phyloP scores from a whole-genome alignment of 169 alveolate species.

The Plasmodium berghei region DNA sequence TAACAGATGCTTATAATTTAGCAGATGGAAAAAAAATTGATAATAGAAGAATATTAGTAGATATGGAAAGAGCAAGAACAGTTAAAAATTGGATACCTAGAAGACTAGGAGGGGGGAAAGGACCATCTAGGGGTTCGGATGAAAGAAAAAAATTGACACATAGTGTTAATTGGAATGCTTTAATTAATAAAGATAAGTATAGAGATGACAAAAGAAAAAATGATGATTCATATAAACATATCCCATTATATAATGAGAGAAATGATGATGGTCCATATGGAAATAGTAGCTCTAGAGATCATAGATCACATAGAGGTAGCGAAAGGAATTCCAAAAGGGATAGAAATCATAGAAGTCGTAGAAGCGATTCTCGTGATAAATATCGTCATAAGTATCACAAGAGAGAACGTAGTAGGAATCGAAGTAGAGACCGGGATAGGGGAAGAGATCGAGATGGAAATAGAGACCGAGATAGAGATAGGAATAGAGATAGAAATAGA shows the following conservation, averaged over 20 bases:
- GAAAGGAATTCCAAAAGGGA: conserved; percentile 43
- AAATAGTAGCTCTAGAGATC: neutral
- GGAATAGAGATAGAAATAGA: neutral
- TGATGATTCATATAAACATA: conserved; percentile 36
- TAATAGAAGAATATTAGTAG: conserved; percentile 95
- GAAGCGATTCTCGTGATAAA: conserved; percentile 29
- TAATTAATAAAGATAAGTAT: conserved; percentile 53
- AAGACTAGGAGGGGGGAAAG: conserved; percentile 97
- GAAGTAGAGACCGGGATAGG: conserved; percentile 10
- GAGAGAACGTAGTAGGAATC: conserved; percentile 20
- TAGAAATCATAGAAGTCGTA: conserved; percentile 32
- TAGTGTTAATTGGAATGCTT: conserved; percentile 47
- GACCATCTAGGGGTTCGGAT: conserved; percentile 86
- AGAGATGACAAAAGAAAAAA: conserved; percentile 24
- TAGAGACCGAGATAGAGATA: neutral
- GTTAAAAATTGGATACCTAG: conserved; percentile 95
- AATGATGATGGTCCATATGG: conserved; percentile 18
- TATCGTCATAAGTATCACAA: conserved; percentile 40
- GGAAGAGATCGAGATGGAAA: conserved; percentile 1
- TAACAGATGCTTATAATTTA: conserved; percentile 92
- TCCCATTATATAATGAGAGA: conserved; percentile 52
- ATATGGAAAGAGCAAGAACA: conserved; percentile 96
- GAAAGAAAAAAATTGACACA: conserved; percentile 79
- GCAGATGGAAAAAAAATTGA: conserved; percentile 95
- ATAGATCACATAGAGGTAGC: neutral